Evolutionary conservation across 2,329 filamentous ascomycete species (phyloP), one percentile per base, ranked within the genome.

Genomic region (Sporothrix sp.): DNA sequence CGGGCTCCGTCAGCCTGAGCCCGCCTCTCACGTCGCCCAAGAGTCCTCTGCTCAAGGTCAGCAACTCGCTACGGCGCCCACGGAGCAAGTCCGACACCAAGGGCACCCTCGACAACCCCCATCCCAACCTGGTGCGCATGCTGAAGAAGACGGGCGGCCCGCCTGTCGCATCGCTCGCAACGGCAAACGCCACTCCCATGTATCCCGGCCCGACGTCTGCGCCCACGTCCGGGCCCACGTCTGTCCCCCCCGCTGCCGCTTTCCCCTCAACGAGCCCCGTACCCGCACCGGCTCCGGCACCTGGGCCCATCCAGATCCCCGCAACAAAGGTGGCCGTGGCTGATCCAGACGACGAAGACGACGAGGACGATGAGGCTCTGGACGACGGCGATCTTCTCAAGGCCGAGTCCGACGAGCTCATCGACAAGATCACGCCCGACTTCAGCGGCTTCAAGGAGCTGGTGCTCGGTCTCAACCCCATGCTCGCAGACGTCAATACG

Each of bases 381-480:
- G 78, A 83, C 33, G 82, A 84, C 33, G 71, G 71, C 27, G 79
- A 81, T 7, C 66, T 83, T 7, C 66, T 83, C 55, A 78, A 75
- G 43, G 75, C 79, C 62, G 79, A 84, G 43, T 72, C 82, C 5
- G 72, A 72, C 33, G 77, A 82, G 53, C 68, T 79, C 13, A 78
- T 81, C 28, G 79, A 87, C 57, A 73, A 76, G 9, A 84, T 91
- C 54, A 75, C 81, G 9, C 85, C 89, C 1, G 89, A 80, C 16
- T 68, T 82, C 21, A 77, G 82, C 53, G 89, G 89, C 0, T 95
- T 95, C 67, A 81, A 80, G 57, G 73, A 79, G 21, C 85, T 95
- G 60, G 77, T 91, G 16, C 68, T 81, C 40, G 74, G 78, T 53
- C 68, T 94, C 38, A 94, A 94, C 60, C 87, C 87, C n/a, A 69